These are phyloP conservation scores for Tuber calosporum DNA, from an alignment of 495 filamentous ascomycete species.

Conservation along the genomic window DNA sequence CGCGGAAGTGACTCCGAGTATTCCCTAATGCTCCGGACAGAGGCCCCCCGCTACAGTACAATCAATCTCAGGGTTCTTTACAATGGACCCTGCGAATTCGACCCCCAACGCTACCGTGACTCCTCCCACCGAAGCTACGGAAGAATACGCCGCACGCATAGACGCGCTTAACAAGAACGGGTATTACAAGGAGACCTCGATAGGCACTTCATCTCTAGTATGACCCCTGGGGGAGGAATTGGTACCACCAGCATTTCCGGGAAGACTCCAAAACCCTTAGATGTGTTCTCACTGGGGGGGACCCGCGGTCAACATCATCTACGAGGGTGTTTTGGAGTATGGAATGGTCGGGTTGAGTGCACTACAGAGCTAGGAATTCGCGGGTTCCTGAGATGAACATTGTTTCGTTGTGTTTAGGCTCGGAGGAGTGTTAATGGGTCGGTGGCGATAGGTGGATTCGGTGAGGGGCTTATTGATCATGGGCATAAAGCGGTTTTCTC, in stretches of 20 bases:
- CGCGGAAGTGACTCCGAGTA: slow-evolving; percentile 33
- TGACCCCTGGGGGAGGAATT: slow-evolving; percentile 6
- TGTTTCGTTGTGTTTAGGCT: slow-evolving; percentile 31
- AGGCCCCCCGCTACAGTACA: slow-evolving; percentile 21
- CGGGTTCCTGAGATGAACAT: slow-evolving; percentile 30
- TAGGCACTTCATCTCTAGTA: background rate
- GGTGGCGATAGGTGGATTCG: slow-evolving; percentile 40
- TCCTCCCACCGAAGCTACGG: background rate
- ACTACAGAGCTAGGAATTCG: slow-evolving; percentile 29
- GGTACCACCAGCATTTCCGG: background rate
- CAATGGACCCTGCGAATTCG: slow-evolving; percentile 13
- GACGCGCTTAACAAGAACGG: background rate
- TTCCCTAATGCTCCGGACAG: slow-evolving; percentile 37
- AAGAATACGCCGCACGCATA: background rate
- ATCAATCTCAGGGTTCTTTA: slow-evolving; percentile 35
- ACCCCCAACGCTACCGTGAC: background rate
- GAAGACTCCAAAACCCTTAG: slow-evolving; percentile 8
- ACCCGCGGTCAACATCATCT: slow-evolving; percentile 30
- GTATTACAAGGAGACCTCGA: background rate
- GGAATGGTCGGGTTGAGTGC: slow-evolving; percentile 35
- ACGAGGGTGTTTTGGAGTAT: slow-evolving; percentile 21
- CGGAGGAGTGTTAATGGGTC: slow-evolving; percentile 19
- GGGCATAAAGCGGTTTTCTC: slow-evolving; percentile 25
- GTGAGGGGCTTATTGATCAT: slow-evolving; percentile 33
- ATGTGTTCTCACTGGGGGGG: slow-evolving; percentile 11